Evolutionary conservation across 768 basidiomycete species (phyloP), one percentile per base, ranked within the genome.

Genomic region (Lepiota venenata): DNA sequence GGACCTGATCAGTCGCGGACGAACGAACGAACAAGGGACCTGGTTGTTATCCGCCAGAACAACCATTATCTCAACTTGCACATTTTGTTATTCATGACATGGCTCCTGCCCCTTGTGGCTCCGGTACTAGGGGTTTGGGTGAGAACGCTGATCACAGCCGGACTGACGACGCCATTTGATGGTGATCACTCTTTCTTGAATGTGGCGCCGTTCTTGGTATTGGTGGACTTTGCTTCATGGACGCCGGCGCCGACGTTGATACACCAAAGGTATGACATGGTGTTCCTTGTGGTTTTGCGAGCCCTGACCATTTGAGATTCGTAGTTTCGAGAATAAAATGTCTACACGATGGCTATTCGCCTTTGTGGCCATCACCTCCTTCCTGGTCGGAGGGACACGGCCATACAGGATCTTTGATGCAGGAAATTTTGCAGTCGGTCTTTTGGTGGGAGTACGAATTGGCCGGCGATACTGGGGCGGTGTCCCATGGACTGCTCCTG

Each of bases 51-150:
- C 40, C 64, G 62, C 45, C 54, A 55, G 56, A 63, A 72, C 55
- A 76, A 76, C 44, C 64, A 74, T 45, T 69, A 81, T 50, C 79
- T 84, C 52, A 83, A 78, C 52, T 67, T 76, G 55, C 85, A 91
- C 59, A 27, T 91, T 0, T 67, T 94, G 10, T 70, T 93, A 48
- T 71, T 94, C 32, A 83, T 93, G 81, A 86, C 88, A 15, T 87
- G 85, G 80, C 73, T 94, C 2, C 70, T 96, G 0, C 94, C 94
- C 1, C 73, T 91, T 52, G 78, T 78, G 5, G 87, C 84, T 2
- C 87, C 91, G 0, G 85, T 88, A 5, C 73, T 98, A 21, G 86
- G 82, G 1, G 93, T 96, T 2, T 98, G 95, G 95, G 87, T 87
- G 2, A 82, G 93, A 47, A 95, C 93, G 37, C 71, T 96, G 10